Base-by-base conservation (phyloP, 148 eudicot species). In the Vaccinium vitisidaea region DNA sequence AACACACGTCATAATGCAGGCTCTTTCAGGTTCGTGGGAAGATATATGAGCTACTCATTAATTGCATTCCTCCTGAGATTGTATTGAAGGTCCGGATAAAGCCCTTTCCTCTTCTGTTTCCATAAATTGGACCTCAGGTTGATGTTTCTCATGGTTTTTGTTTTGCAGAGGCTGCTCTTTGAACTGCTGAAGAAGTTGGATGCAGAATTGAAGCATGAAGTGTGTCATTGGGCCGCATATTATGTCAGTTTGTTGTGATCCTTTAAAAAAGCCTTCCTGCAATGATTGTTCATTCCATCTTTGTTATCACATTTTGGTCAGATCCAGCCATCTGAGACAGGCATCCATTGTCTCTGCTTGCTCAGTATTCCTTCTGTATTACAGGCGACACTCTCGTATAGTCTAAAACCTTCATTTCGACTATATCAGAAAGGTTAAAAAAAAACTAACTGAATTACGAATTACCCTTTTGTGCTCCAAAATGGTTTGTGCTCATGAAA, bases 181-280 rank as follows among this genome's bases (percentile, higher is more conserved):
- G 99, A 96, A 84, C 87, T 96, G 67, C 82, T 96, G 88, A 96
- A 93, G 91, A 96, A 96, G 90, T 61, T 94, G 78, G 99, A 96
- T 92, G 92, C 98, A 49, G 99, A 94, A 85, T 82, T 96, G 75
- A 96, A 96, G 87, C 98, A 91, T 90, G 99, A 96, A 89, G 94
- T 96, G 58, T 92, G 95, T 87, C 97, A 95, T 82, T 96, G 99
- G 99, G 99, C 99, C 86, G 98, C 99, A 79, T 93, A 94, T 88
- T 93, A 96, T 92, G 99, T 96, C 90, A 96, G 98, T 89, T 86
- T 14, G 18, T 32, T 79, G 27, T 3, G 12, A 5, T 77, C 27
- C 32, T 55, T 19, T 36, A 49, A 14, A 14, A 58, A 75, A 15
- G 21, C 8, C 75, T 27, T 56, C 63, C 39, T 52, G 8, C 32